Evolutionary conservation across 768 basidiomycete genomes (phyloP).

Genomic region (Crepidotus variabilis): DNA sequence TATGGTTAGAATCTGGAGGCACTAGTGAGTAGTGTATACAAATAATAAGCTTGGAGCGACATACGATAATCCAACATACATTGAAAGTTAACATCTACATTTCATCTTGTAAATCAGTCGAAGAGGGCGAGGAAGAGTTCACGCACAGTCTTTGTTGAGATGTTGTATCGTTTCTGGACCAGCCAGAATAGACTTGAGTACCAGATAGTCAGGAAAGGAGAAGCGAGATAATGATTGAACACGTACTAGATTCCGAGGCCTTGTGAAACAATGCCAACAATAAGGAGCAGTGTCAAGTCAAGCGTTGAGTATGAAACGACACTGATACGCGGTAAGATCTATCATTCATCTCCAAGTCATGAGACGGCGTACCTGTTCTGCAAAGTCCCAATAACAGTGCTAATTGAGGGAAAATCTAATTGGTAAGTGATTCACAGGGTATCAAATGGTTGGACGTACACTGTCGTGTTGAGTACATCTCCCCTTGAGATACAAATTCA

Average conservation of each 20-base stretch:
- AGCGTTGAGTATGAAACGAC: conserved; percentile 70
- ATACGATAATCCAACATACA: conserved; percentile 66
- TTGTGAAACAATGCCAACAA: conserved; percentile 64
- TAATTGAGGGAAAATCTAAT: conserved; percentile 17
- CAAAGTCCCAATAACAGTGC: conserved; percentile 67
- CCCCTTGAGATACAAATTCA: conserved; percentile 41
- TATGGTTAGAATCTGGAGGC: conserved; percentile 49
- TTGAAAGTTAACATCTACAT: conserved; percentile 68
- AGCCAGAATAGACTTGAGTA: conserved; percentile 56
- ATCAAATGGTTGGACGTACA: conserved; percentile 35
- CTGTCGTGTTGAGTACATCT: conserved; percentile 71
- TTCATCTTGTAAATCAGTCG: neutral
- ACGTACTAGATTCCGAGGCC: conserved; percentile 66
- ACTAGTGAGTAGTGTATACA: neutral
- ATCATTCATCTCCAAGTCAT: neutral
- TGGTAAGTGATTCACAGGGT: too few relatives aligned
- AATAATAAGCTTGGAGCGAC: conserved; percentile 8
- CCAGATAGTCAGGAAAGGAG: neutral
- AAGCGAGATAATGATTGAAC: neutral
- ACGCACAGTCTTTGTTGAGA: conserved; percentile 59
- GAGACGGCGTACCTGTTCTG: conserved; percentile 54
- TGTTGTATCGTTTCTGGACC: conserved; percentile 59
- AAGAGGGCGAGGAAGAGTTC: neutral
- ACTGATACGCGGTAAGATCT: conserved; percentile 26
- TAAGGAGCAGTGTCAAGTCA: conserved; percentile 62